Evolutionary conservation across 176 grass and related monocot genomes (phyloP), one percentile per base, ranked within the genome.

Genomic region (Musa itinerans): DNA sequence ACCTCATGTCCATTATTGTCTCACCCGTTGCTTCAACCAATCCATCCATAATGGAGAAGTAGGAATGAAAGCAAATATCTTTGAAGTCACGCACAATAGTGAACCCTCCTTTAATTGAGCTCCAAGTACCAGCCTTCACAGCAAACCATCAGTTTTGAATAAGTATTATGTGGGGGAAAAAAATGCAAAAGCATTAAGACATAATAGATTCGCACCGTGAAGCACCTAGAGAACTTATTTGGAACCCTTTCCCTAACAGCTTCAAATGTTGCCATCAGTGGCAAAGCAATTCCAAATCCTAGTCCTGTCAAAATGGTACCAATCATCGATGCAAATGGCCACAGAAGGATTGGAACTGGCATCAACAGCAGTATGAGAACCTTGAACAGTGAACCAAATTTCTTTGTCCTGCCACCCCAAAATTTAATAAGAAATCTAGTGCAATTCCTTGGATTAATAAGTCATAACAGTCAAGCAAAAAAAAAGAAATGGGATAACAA

Each of bases 41-140:
- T 65, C 65, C 77, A 79, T 79, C 77, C 77, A 79, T 79, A 26
- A 79, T 9, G 3, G 77, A 79, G 25, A 79, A 79, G 53, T 79
- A 79, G 1, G 77, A 56, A 56, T 79, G 65, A 17, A 57, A 79
- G 77, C 65, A 69, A 21, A 79, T 79, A 53, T 79, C 77, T 53
- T 69, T 79, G 50, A 79, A 79, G 67, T 79, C 77, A 11, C 65
- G 77, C 26, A 79, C 77, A 70, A 79, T 79, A 14, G 17, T 79
- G 43, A 66, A 69, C 65, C 77, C 77, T 69, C 53, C 19, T 56
- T 50, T 68, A 9, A 79, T 79, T 2, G 77, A 69, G 27, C 24
- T 69, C 52, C 23, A 68, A 15, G 77, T 70, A 22, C 77, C 77
- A 69, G 53, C 64, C 77, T 79, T 21, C 1, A 58, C 0, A 2